These are phyloP conservation scores for Cyclotella distinguenda DNA, from an alignment of 108 stramenopile genomes.

Conservation along the genomic window DNA sequence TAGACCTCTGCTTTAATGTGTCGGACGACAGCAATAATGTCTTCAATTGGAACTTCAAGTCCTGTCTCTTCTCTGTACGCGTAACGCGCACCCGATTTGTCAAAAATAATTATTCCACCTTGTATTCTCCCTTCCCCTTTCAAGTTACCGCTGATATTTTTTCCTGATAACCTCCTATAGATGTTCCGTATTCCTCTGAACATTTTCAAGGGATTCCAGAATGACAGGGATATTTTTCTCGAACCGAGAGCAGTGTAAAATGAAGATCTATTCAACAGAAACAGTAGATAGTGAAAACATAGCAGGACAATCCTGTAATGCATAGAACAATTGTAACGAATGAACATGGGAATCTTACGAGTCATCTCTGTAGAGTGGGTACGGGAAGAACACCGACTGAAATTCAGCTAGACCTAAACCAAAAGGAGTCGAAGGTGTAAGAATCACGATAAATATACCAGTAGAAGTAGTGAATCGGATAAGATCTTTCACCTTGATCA, in stretches of 20 bases:
- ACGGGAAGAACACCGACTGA: constrained; percentile 46
- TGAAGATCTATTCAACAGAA: constrained; percentile 9
- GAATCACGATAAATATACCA: not conserved
- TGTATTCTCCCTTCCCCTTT: constrained; percentile 65
- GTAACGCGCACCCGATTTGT: constrained; percentile 35
- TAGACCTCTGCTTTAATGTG: constrained; percentile 20
- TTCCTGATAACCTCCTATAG: constrained; percentile 33
- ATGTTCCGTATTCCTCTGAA: constrained; percentile 43
- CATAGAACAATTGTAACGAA: too few species aligned
- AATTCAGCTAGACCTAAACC: constrained; percentile 44
- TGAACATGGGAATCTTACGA: too few species aligned
- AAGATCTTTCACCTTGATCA: constrained; percentile 44
- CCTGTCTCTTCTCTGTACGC: constrained; percentile 65
- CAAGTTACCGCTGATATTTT: constrained; percentile 57
- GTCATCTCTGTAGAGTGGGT: constrained; percentile 55
- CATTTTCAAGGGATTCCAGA: constrained; percentile 53
- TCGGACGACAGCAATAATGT: constrained; percentile 44
- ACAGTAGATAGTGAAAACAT: not conserved
- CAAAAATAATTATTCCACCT: constrained; percentile 65
- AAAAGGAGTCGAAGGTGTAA: not conserved
- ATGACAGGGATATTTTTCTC: constrained; percentile 29
- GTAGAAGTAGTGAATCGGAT: not conserved
- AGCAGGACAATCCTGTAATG: not conserved
- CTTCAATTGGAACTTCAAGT: constrained; percentile 42
- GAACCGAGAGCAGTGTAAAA: constrained; percentile 61